These are phyloP conservation scores for Aspergillus olivimuriae DNA, from an alignment of 495 filamentous ascomycete species.

Conservation along the genomic window DNA sequence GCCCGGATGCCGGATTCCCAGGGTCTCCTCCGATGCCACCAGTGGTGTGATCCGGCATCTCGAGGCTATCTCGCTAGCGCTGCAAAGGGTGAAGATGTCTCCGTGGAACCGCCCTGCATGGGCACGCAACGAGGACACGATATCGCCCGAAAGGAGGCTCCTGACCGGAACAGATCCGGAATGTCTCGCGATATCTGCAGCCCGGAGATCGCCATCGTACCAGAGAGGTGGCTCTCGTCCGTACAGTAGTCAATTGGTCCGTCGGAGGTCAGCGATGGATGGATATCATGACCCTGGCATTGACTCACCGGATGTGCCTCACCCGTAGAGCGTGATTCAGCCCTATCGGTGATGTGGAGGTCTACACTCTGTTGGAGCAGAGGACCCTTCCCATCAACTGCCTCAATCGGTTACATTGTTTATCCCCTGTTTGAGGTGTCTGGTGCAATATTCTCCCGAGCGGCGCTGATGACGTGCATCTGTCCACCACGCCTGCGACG, in stretches of 20 bases:
- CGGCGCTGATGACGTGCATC: too few relatives aligned
- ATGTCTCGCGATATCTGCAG: background rate
- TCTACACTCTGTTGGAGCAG: too few relatives aligned
- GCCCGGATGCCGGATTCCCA: constrained; percentile 10
- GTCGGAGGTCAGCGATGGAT: background rate
- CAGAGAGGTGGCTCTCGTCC: background rate
- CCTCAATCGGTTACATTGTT: background rate
- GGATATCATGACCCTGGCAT: background rate
- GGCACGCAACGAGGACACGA: background rate
- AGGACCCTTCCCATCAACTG: background rate
- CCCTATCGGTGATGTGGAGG: background rate
- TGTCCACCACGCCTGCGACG: too few relatives aligned
- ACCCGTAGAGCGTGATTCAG: background rate
- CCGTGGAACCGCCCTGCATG: background rate
- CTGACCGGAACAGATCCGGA: background rate
- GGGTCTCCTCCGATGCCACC: constrained; percentile 9
- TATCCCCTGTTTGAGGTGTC: background rate
- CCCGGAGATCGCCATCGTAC: background rate
- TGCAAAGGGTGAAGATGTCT: too few relatives aligned
- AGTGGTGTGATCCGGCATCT: constrained; percentile 15
- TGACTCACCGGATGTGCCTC: too few relatives aligned
- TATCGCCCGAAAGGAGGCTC: background rate
- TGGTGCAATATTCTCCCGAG: too few relatives aligned
- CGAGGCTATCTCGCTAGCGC: background rate
- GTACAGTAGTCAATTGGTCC: too few relatives aligned